These are phyloP conservation scores for Closterium sp. DNA, from an alignment of 139 green algal genomes.

Conservation along the genomic window DNA sequence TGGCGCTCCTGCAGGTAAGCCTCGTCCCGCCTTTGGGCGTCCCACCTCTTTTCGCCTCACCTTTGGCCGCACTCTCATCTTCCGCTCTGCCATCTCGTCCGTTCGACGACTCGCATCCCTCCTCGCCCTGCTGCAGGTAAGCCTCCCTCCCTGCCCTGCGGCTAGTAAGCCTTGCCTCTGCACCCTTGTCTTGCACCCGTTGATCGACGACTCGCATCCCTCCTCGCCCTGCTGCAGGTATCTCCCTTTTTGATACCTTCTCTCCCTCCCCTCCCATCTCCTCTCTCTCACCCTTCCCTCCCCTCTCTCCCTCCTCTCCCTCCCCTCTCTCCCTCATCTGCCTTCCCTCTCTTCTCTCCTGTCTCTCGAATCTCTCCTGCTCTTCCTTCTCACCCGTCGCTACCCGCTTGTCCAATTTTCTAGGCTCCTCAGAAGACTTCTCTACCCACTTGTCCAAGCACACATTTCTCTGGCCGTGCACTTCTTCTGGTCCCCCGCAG, in stretches of 20 bases:
- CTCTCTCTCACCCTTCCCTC: constrained; percentile 70
- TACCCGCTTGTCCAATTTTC: no score
- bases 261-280: constrained; percentile 83
- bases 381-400: no score
- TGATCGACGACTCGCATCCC: constrained; percentile 71
- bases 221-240: constrained; percentile 78
- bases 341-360: constrained; percentile 70
- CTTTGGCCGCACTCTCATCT: constrained; percentile 81
- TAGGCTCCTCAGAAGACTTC: no score
- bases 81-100: constrained; percentile 84
- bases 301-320: constrained; percentile 76
- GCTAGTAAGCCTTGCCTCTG: no score
- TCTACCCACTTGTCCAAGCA: no score
- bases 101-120: constrained; percentile 75
- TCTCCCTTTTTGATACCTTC: no score
- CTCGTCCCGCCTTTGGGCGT: no score
- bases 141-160: constrained; percentile 81
- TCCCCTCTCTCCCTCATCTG: constrained; percentile 81
- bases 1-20: constrained; percentile 70
- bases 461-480: no score
- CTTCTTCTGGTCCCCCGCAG: no score
- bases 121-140: constrained; percentile 74
- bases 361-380: constrained; percentile 79
- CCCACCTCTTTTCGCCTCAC: constrained; percentile 12
- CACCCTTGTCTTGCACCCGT: no score